These are phyloP conservation scores for Ensete glaucum DNA, from an alignment of 176 grass and related monocot genomes.

Conservation along the genomic window DNA sequence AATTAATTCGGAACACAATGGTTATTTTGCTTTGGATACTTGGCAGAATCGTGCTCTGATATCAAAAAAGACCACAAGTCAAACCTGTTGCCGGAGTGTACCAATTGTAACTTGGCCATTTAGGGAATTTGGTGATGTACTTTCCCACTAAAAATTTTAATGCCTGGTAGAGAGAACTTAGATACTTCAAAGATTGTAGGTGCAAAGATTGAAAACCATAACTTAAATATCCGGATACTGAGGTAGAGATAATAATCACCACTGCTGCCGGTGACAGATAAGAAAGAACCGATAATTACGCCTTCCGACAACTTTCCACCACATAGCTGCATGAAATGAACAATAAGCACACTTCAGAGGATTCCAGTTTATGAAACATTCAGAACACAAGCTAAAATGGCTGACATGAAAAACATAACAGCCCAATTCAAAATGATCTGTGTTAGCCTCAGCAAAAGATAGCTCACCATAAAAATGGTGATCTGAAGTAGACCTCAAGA, in stretches of 20 bases:
- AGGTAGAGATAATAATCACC: conserved; percentile 43
- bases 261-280: conserved; percentile 98
- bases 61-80: conserved; percentile 15
- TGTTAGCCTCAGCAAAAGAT: no score
- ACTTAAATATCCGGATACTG: conserved; percentile 7
- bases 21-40: no score
- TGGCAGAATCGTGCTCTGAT: background rate
- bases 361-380: background rate
- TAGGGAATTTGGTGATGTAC: conserved; percentile 74
- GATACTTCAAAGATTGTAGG: background rate
- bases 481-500: no score
- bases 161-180: conserved; percentile 29
- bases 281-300: conserved; percentile 92
- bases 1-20: no score
- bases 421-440: background rate
- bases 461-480: no score
- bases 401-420: background rate
- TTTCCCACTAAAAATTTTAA: conserved; percentile 93
- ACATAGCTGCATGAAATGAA: conserved; percentile 48
- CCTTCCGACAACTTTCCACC: conserved; percentile 88
- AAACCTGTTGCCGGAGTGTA: conserved; percentile 84
- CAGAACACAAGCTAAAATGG: background rate
- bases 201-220: background rate
- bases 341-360: background rate
- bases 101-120: conserved; percentile 91